A percentile compares a stretch with the other conserved stretches of the same genome.
Conservation (phyloP, 192 early-diverging fungal species). For the Gamsiella multidivaricata region DNA sequence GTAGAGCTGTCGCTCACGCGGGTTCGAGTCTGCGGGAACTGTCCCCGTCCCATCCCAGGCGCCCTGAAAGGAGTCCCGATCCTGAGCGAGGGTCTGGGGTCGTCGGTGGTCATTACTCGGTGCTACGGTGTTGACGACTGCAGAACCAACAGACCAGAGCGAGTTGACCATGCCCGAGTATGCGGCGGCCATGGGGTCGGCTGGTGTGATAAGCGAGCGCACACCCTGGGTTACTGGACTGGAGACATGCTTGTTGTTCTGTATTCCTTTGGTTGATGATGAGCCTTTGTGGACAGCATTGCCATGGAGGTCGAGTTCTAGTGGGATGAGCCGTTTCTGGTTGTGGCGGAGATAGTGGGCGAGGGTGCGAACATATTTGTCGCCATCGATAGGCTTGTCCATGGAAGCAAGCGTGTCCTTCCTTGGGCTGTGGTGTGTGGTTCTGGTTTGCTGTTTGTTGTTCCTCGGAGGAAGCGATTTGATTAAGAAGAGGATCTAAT, state of each 20-base stretch:
- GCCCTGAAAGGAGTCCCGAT: constrained; percentile 34
- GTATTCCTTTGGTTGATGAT: constrained; percentile 16
- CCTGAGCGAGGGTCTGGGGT: constrained; percentile 15
- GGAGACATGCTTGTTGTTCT: constrained; percentile 25
- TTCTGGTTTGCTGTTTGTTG: no score
- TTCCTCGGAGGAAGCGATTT: no score
- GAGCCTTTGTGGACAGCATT: background rate
- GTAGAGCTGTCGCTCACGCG: constrained; percentile 42
- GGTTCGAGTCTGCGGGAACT: constrained; percentile 22
- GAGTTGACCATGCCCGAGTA: constrained; percentile 58
- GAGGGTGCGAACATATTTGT: constrained; percentile 66
- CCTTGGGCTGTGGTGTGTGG: no score
- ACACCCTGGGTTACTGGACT: constrained; percentile 27
- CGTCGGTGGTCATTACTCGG: constrained; percentile 14
- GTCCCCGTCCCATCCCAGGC: constrained; percentile 53
- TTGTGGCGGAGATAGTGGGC: constrained; percentile 66
- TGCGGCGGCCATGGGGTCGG: constrained; percentile 52
- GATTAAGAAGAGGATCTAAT: no score
- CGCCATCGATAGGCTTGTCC: constrained; percentile 58
- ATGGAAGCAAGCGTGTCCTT: constrained; percentile 16
- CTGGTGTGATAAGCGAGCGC: constrained; percentile 38
- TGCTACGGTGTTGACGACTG: constrained; percentile 50
- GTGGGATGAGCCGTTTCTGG: constrained; percentile 53
- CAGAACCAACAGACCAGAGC: constrained; percentile 50
- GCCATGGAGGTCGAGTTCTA: constrained; percentile 5